Conservation (phyloP, 2,329 filamentous ascomycete species). For the Botryotinia convoluta region DNA sequence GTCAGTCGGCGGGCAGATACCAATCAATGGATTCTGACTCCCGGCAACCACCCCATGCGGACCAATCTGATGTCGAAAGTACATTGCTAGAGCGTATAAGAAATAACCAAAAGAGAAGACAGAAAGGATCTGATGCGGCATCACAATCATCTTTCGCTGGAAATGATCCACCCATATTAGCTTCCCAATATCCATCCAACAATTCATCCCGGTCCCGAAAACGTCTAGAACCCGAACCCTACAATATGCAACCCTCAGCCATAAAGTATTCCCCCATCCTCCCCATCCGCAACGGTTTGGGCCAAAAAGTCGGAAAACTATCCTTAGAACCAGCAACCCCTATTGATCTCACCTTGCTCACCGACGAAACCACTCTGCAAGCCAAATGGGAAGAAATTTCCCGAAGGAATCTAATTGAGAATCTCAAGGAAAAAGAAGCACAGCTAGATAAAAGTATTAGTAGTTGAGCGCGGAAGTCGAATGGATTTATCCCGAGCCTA, state of each 20-base stretch:
- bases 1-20: background rate
- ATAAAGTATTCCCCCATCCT: background rate
- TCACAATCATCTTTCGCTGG: background rate
- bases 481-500: background rate
- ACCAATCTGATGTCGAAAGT: background rate
- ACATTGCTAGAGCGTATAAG: background rate
- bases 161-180: background rate
- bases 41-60: background rate
- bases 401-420: background rate
- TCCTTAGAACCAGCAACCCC: background rate
- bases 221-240: fast-evolving
- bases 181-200: background rate
- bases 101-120: background rate
- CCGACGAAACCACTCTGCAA: background rate
- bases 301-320: background rate
- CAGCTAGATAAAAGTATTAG: background rate
- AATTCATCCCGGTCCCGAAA: background rate
- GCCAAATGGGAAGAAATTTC: background rate
- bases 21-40: background rate
- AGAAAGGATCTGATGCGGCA: background rate
- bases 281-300: background rate
- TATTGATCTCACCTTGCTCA: background rate
- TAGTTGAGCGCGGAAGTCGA: background rate
- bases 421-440: background rate
- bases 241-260: fast-evolving